Percentiles rank a stretch among this genome's conserved stretches.
Evolutionary conservation across 1,284 basidiomycete genomes (phyloP).

Genomic region (Quambalaria eucalypti): DNA sequence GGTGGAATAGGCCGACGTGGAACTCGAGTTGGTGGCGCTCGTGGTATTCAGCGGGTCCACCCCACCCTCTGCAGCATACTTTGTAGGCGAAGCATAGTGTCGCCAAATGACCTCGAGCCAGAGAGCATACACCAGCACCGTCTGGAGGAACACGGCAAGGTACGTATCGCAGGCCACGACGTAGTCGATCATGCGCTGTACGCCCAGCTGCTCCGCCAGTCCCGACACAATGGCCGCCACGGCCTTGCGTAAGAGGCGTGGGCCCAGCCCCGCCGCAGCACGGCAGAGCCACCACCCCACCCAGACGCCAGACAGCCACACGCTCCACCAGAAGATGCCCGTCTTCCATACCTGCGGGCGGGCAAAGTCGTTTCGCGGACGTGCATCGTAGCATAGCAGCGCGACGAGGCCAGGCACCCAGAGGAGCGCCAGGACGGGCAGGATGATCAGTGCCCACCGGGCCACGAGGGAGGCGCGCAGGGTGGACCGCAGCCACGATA

Average conservation of each 20-base stretch:
- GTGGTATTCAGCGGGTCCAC: neutral
- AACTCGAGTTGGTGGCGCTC: constrained; percentile 2
- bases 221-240: no score
- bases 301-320: constrained; percentile 74
- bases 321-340: constrained; percentile 70
- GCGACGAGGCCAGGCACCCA: constrained; percentile 59
- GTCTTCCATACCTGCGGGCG: constrained; percentile 52
- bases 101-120: constrained; percentile 37
- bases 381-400: constrained; percentile 53
- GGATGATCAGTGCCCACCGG: constrained; percentile 10
- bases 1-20: constrained; percentile 1
- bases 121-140: constrained; percentile 55
- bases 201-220: constrained; percentile 10
- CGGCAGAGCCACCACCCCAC: constrained; percentile 74
- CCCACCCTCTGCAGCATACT: neutral
- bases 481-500: neutral
- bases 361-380: constrained; percentile 53
- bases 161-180: constrained; percentile 59
- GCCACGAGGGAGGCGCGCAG: neutral
- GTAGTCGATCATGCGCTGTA: constrained; percentile 60
- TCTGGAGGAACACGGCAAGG: constrained; percentile 64
- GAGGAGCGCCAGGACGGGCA: constrained; percentile 23
- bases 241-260: constrained; percentile 12
- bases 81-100: constrained; percentile 32
- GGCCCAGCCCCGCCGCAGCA: constrained; percentile 55